Evolutionary conservation across 2,329 filamentous ascomycete genomes (phyloP), one percentile per base, ranked within the genome.

Genomic region (Sporothrix globosa): DNA sequence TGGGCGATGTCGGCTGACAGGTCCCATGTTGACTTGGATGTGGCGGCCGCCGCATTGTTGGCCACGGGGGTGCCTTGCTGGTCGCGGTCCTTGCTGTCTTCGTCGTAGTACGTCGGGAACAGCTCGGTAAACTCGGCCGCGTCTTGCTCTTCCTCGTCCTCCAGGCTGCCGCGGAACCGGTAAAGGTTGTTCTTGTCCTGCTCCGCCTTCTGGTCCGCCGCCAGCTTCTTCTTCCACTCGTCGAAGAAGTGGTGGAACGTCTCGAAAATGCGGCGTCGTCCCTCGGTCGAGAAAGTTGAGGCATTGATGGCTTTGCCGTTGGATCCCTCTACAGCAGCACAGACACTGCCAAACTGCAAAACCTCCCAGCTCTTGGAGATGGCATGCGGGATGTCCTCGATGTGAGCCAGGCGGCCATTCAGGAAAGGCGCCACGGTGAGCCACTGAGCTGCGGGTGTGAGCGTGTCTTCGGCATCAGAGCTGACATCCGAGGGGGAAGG

Each of bases 201-300:
- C 74, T 91, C 89, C 61, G 91, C 87, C 75, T 90, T 88, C 75
- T 92, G 91, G 73, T 97, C 94, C 24, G 88, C 84, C 68, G 90
- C 87, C 2, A 97, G 86, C 76, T 91, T 90, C 67, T 87, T 86
- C 74, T 88, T 92, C 94, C 95, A 99, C 67, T 93, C 86, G 19
- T 88, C 82, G 76, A 94, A 97, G 76, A 96, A 90, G 19, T 82
- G 83, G 68, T 91, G 87, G 72, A 97, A 88, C 21, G 89, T 85
- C 74, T 87, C 85, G 69, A 91, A 89, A 1, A 95, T 79, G 10
- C 85, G 79, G 39, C 86, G 82, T 30, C 88, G 84, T 14, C 84
- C 78, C 65, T 79, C 74, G 2, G 76, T 70, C 54, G 81, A 74
- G 67, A 87, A 78, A 72, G 79, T 78, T 52, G 19, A 6, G 30